These are phyloP conservation scores for Podospora anserina DNA, from an alignment of 495 filamentous ascomycete species.

Conservation along the genomic window DNA sequence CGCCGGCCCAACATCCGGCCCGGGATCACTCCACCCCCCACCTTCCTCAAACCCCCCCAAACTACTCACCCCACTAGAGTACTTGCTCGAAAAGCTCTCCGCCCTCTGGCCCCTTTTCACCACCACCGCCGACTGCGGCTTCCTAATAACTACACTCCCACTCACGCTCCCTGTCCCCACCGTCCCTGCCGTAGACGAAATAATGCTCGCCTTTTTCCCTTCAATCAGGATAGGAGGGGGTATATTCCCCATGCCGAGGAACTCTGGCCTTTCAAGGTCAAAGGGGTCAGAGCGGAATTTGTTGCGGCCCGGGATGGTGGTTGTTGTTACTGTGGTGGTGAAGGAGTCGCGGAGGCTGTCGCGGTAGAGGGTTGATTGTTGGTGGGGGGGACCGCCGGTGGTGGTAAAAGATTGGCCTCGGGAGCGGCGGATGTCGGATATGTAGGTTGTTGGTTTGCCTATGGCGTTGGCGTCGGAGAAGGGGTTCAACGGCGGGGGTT, in stretches of 20 bases:
- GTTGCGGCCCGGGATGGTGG: constrained; percentile 29
- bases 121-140: constrained; percentile 12
- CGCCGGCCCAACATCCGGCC: constrained; percentile 48
- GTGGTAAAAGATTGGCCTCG: constrained; percentile 33
- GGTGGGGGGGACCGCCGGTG: neutral
- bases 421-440: constrained; percentile 43
- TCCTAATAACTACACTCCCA: constrained; percentile 5
- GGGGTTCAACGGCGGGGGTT: constrained; percentile 41
- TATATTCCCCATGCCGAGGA: constrained; percentile 32
- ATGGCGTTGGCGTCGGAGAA: constrained; percentile 44
- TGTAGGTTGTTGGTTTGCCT: constrained; percentile 38
- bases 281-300: constrained; percentile 65
- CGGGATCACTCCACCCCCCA: constrained; percentile 51
- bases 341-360: constrained; percentile 30
- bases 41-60: constrained; percentile 11
- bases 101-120: constrained; percentile 19
- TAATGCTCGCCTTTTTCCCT: constrained; percentile 22
- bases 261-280: constrained; percentile 57
- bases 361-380: constrained; percentile 29
- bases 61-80: constrained; percentile 43
- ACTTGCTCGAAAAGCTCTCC: constrained; percentile 45
- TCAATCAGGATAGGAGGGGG: constrained; percentile 22
- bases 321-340: constrained; percentile 1
- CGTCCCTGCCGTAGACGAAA: constrained; percentile 22
- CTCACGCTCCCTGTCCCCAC: constrained; percentile 18